Evolutionary conservation across 2,329 filamentous ascomycete genomes (phyloP).

Genomic region (Alternaria brassicae): DNA sequence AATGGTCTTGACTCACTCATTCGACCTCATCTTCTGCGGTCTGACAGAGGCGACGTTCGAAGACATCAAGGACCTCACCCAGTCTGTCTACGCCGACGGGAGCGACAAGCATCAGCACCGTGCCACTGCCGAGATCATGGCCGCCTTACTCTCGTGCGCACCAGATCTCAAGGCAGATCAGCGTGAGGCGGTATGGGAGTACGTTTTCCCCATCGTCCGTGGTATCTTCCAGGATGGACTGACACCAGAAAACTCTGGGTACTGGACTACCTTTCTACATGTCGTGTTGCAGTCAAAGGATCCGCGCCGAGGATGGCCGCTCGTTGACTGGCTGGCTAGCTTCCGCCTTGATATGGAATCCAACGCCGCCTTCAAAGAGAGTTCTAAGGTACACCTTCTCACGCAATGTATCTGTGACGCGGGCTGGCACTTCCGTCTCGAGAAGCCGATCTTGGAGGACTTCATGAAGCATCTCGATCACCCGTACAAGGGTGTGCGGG

Average conservation of each 20-base stretch:
- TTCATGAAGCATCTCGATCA: conserved; percentile 93
- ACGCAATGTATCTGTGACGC: conserved; percentile 86
- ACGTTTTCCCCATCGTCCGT: conserved; percentile 86
- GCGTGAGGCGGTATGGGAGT: conserved; percentile 82
- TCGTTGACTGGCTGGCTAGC: conserved; percentile 80
- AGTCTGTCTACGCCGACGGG: conserved; percentile 84
- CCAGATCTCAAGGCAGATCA: conserved; percentile 77
- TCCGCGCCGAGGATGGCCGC: conserved; percentile 83
- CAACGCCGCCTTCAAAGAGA: conserved; percentile 98
- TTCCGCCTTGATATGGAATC: conserved; percentile 94
- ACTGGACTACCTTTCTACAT: conserved; percentile 95
- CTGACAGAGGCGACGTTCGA: conserved; percentile 80
- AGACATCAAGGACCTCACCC: conserved; percentile 83
- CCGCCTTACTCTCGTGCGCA: conserved; percentile 80
- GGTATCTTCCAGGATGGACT: conserved; percentile 88
- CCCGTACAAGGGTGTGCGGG: conserved; percentile 95
- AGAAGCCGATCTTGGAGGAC: conserved; percentile 85
- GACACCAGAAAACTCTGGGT: conserved; percentile 91
- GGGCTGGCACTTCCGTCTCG: conserved; percentile 95
- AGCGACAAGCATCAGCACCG: conserved; percentile 98
- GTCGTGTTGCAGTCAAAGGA: conserved; percentile 88
- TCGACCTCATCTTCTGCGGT: conserved; percentile 86
- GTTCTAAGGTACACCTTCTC: conserved; percentile 90
- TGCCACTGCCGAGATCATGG: conserved; percentile 91
- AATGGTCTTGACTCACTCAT: conserved; percentile 85